Evolutionary conservation across 2,329 filamentous ascomycete species (phyloP).

Genomic region (Aspergillus caelatus): DNA sequence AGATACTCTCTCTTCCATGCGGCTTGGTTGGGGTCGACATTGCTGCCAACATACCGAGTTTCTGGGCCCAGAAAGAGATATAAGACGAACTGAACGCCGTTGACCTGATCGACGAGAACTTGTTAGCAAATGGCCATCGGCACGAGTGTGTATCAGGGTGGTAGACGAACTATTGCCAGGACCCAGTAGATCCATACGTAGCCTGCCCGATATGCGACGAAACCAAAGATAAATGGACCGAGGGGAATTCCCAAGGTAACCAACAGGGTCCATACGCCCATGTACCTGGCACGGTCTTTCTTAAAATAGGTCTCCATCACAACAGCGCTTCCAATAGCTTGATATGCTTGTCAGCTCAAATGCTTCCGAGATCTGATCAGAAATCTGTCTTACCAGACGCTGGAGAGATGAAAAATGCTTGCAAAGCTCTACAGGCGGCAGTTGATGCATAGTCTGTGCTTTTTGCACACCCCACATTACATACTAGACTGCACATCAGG

Average conservation of each 20-base stretch:
- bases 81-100: conserved; percentile 58
- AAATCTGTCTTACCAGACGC: conserved; percentile 37
- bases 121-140: conserved; percentile 14
- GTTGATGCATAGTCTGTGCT: conserved; percentile 54
- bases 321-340: conserved; percentile 58
- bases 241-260: conserved; percentile 54
- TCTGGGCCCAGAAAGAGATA: conserved; percentile 61
- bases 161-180: conserved; percentile 54
- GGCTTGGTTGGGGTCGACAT: conserved; percentile 27
- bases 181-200: conserved; percentile 65
- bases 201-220: conserved; percentile 55
- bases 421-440: conserved; percentile 55
- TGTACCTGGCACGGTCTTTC: conserved; percentile 56
- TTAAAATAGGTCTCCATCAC: conserved; percentile 63
- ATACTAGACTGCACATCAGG: conserved; percentile 51
- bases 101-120: conserved; percentile 44
- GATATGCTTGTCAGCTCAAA: conserved; percentile 5
- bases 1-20: conserved; percentile 51
- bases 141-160: conserved; percentile 7
- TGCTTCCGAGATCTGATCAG: neutral
- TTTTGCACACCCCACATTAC: conserved; percentile 59
- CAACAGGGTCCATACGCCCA: conserved; percentile 61
- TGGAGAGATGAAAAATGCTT: conserved; percentile 60
- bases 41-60: conserved; percentile 53
- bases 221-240: conserved; percentile 42